These are phyloP conservation scores for Cyclocybe aegerita DNA, from an alignment of 768 basidiomycete genomes.

Conservation along the genomic window DNA sequence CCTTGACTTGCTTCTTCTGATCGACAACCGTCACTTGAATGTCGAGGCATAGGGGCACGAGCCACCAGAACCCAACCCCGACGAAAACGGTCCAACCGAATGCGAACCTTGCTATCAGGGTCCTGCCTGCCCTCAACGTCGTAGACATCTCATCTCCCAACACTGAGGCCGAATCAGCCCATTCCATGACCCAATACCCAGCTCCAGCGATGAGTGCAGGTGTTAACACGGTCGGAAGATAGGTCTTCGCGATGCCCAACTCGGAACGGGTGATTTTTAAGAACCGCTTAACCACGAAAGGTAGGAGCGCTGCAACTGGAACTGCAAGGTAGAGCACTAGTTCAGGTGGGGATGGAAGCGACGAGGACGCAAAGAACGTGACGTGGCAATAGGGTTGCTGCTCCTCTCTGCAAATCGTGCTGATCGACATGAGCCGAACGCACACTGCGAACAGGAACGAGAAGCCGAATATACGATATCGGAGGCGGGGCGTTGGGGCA, in stretches of 20 bases:
- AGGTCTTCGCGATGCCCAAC: slow-evolving; percentile 64
- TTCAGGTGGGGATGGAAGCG: slow-evolving; percentile 63
- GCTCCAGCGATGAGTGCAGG: slow-evolving; percentile 59
- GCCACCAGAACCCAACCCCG: slow-evolving; percentile 68
- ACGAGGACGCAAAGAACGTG: slow-evolving; percentile 82
- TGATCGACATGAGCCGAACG: slow-evolving; percentile 73
- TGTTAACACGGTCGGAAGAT: slow-evolving; percentile 59
- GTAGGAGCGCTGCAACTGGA: slow-evolving; percentile 47
- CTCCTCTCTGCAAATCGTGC: slow-evolving; percentile 93
- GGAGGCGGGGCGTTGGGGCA: slow-evolving; percentile 68
- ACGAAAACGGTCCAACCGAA: slow-evolving; percentile 51
- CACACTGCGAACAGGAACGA: slow-evolving; percentile 63
- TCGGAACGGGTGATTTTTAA: slow-evolving; percentile 72
- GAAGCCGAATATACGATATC: slow-evolving; percentile 74
- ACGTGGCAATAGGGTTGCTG: slow-evolving; percentile 88
- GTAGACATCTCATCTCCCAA: slow-evolving; percentile 40
- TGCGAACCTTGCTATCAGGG: slow-evolving; percentile 59
- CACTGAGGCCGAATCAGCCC: slow-evolving; percentile 57
- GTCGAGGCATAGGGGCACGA: slow-evolving; percentile 72
- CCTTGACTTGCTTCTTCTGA: slow-evolving; percentile 36
- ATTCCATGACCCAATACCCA: slow-evolving; percentile 81
- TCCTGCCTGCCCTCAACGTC: slow-evolving; percentile 51
- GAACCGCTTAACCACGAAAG: slow-evolving; percentile 53
- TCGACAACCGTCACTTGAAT: slow-evolving; percentile 39
- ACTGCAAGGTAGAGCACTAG: slow-evolving; percentile 58